phyloP scores from a whole-genome alignment of 495 filamentous ascomycete species.

The Evansstolkia leycettana region DNA sequence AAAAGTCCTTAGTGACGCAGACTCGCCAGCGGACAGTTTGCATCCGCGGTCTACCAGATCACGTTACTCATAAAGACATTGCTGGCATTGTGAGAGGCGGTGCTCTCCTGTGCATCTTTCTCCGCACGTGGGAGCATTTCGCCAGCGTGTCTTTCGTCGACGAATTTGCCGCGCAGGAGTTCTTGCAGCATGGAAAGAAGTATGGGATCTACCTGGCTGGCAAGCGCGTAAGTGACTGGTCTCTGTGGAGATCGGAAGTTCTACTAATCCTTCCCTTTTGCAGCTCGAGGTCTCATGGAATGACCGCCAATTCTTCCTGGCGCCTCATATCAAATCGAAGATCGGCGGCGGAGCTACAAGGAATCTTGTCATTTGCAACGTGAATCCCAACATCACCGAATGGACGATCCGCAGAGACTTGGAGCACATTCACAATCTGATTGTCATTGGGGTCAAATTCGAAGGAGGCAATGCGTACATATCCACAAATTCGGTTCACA shows the following conservation, averaged over 20 bases:
- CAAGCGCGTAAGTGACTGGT: conserved; percentile 44
- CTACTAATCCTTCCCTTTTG: not conserved
- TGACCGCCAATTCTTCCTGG: conserved; percentile 60
- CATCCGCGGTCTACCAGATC: conserved; percentile 51
- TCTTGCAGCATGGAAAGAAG: conserved; percentile 49
- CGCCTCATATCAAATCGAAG: conserved; percentile 52
- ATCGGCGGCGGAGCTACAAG: conserved; percentile 63
- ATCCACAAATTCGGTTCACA: conserved; percentile 66
- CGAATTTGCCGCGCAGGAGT: conserved; percentile 47
- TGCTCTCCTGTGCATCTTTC: conserved; percentile 53
- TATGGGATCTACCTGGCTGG: conserved; percentile 59
- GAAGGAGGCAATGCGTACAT: conserved; percentile 46
- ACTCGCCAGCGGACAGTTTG: conserved; percentile 46
- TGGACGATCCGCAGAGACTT: conserved; percentile 56
- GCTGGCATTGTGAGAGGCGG: conserved; percentile 56
- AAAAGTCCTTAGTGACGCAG: conserved; percentile 6
- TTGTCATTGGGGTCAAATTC: conserved; percentile 55
- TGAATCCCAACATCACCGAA: conserved; percentile 47
- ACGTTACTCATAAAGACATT: conserved; percentile 53
- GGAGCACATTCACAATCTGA: conserved; percentile 71
- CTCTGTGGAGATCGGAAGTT: not conserved
- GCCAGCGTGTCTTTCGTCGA: conserved; percentile 63
- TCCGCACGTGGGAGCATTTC: conserved; percentile 46
- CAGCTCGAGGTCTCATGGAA: conserved; percentile 63
- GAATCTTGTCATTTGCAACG: conserved; percentile 55